Evolutionary conservation across 2,329 filamentous ascomycete genomes (phyloP).

Genomic region (Fusarium transvaalense): DNA sequence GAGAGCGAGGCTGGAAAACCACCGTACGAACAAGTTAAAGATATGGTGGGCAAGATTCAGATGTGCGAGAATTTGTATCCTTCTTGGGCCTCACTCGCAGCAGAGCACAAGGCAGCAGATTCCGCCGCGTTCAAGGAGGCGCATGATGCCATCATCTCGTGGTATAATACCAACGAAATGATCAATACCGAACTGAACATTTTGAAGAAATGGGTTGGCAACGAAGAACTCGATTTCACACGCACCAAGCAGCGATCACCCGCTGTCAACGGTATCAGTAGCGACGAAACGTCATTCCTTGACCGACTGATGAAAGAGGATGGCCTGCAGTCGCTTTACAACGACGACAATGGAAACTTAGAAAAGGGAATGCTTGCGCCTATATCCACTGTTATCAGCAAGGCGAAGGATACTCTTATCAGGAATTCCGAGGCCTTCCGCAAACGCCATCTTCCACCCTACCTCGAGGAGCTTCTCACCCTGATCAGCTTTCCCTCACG

Average conservation of each 20-base stretch:
- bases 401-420: constrained; percentile 93
- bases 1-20: constrained; percentile 92
- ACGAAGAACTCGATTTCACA: constrained; percentile 92
- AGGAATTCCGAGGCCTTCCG: constrained; percentile 86
- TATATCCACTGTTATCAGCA: constrained; percentile 87
- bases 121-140: constrained; percentile 84
- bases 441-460: constrained; percentile 91
- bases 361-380: constrained; percentile 83
- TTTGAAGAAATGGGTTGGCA: constrained; percentile 95
- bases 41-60: constrained; percentile 91
- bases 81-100: constrained; percentile 79
- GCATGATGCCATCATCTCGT: constrained; percentile 89
- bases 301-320: constrained; percentile 97
- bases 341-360: constrained; percentile 66
- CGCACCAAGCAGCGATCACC: constrained; percentile 78
- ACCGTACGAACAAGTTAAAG: constrained; percentile 87
- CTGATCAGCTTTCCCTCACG: constrained; percentile 97
- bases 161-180: constrained; percentile 96
- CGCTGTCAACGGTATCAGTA: constrained; percentile 73
- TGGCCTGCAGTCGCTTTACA: constrained; percentile 90
- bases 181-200: constrained; percentile 96
- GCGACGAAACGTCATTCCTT: constrained; percentile 92
- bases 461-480: constrained; percentile 95
- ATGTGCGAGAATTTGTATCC: constrained; percentile 89
- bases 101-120: constrained; percentile 80